Evolutionary conservation across 1,139 yeast species (phyloP).

Genomic region (Blastobotrys elegans): DNA sequence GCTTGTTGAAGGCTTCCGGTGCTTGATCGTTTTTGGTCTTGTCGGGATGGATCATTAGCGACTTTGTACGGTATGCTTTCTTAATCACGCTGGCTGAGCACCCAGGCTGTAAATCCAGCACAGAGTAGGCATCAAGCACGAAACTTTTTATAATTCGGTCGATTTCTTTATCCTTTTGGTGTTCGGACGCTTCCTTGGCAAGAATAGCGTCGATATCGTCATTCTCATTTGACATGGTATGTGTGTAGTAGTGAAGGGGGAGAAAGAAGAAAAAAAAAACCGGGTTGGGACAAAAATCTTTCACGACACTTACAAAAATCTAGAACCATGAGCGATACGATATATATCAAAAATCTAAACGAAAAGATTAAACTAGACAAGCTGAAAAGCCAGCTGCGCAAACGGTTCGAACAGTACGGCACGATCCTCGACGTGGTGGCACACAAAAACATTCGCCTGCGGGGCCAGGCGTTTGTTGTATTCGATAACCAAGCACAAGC

Average conservation of each 20-base stretch:
- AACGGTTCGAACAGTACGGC: conserved; percentile 46
- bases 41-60: conserved; percentile 66
- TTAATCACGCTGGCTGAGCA: conserved; percentile 39
- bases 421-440: conserved; percentile 52
- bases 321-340: conserved; percentile 5
- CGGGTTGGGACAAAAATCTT: background rate
- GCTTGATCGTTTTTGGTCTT: conserved; percentile 52
- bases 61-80: conserved; percentile 51
- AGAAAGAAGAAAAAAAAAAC: background rate
- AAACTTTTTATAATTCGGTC: conserved; percentile 47
- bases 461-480: conserved; percentile 86
- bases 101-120: conserved; percentile 54
- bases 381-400: conserved; percentile 43
- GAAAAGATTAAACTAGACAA: conserved; percentile 57
- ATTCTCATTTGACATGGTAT: conserved; percentile 6
- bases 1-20: conserved; percentile 55
- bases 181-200: conserved; percentile 30
- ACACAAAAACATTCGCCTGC: conserved; percentile 55
- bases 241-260: background rate
- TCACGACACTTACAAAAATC: background rate
- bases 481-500: conserved; percentile 47
- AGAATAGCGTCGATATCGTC: conserved; percentile 31
- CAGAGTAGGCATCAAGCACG: conserved; percentile 50
- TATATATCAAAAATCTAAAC: conserved; percentile 65
- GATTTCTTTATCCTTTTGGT: conserved; percentile 47